Conservation (phyloP, 345 rosid species). For the Citrus sp. region DNA sequence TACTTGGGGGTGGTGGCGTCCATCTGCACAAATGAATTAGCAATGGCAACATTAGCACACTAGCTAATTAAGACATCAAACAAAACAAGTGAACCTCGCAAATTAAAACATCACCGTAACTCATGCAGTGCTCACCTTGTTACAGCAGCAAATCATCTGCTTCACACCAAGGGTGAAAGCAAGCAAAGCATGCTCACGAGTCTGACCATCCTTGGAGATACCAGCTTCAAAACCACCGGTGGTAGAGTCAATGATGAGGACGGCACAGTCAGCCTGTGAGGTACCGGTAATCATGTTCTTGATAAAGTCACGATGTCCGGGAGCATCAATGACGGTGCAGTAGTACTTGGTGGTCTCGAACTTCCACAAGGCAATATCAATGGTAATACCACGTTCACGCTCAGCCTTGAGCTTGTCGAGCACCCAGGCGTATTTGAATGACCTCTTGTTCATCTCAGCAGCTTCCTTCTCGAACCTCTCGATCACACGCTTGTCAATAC, state of each 20-base stretch:
- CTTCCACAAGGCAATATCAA: neutral
- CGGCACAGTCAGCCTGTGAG: constrained; percentile 64
- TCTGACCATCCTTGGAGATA: neutral
- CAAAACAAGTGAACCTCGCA: neutral
- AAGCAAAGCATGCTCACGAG: constrained; percentile 42
- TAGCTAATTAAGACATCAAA: neutral
- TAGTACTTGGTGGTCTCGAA: neutral
- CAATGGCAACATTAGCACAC: neutral
- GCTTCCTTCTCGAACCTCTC: constrained; percentile 82
- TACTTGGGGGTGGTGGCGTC: constrained; percentile 54
- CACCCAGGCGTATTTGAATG: constrained; percentile 79
- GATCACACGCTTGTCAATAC: constrained; percentile 79
- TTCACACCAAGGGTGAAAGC: constrained; percentile 73
- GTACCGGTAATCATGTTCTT: constrained; percentile 36
- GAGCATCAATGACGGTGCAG: neutral
- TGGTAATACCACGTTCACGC: neutral
- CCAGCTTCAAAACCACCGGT: neutral
- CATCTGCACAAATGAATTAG: constrained; percentile 24
- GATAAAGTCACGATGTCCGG: constrained; percentile 27
- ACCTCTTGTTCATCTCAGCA: constrained; percentile 82
- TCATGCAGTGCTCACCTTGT: constrained; percentile 39
- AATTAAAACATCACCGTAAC: neutral
- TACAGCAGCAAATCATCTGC: constrained; percentile 76
- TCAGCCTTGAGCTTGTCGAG: neutral
- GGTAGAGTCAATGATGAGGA: constrained; percentile 48